Evolutionary conservation across 441 rosid species (phyloP), one percentile per base, ranked within the genome.

Genomic region (Gossypium schwendimanii): DNA sequence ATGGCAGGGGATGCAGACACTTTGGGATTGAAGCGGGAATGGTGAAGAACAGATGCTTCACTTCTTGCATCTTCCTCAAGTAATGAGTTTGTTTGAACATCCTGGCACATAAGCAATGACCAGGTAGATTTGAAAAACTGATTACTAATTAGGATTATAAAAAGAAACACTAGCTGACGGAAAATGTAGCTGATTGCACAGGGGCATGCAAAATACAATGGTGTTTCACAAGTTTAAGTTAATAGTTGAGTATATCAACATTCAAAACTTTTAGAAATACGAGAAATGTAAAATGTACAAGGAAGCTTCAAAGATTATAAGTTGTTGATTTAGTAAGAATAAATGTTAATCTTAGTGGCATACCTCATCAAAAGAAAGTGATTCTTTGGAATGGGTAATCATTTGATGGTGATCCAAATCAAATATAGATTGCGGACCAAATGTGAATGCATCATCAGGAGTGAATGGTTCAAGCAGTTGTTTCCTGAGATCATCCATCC

Each of bases 301-400:
- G 45, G 12, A 41, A 14, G 54, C 18, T 49, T 49, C 54, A 15
- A 49, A 49, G 7, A 14, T 49, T 49, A 49, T 50, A 4, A n/a
- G 17, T 28, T 12, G 17, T 33, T 69, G 31, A 53, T 52, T 14
- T 41, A 15, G 15, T 11, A 17, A 31, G 26, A 31, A 61, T 12
- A 47, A 33, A 28, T 12, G 26, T 33, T 14, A 45, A 71, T 17
- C 5, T 10, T 17, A 28, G 14, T 0, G n/a, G 36, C 33, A 73
- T 79, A 95, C 98, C 94, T 89, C 96, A 73, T 96, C 99, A 9
- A 90, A 89, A 50, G 99, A 91, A 62, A 85, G 84, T 2, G 97
- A 93, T 69, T 89, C 92, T 80, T 87, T 90, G 17, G 97, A 91
- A 77, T 83, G 75, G 63, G 79, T 71, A 79, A 76, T 76, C 80